A percentile compares a stretch with the other conserved stretches of the same genome.
Conservation (phyloP, 495 filamentous ascomycete species). For the Penicillium diatomitis region DNA sequence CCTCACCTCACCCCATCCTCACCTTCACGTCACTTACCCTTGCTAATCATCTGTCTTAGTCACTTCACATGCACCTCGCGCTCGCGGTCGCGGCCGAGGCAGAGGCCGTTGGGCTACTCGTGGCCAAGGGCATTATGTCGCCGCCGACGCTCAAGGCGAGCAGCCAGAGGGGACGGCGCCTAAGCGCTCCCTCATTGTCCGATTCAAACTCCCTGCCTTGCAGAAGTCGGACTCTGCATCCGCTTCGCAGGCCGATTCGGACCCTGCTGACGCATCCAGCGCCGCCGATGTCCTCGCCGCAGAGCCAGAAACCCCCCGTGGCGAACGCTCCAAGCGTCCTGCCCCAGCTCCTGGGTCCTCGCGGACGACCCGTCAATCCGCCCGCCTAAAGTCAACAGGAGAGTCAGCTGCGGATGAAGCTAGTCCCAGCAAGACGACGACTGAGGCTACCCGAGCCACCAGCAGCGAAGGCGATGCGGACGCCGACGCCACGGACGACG, state of each 20-base stretch:
- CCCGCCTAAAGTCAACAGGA: conserved; percentile 21
- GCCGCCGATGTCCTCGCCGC: conserved; percentile 3
- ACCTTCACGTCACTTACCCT: neutral
- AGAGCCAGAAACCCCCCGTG: conserved; percentile 15
- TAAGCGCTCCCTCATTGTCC: conserved; percentile 14
- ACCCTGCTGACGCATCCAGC: neutral
- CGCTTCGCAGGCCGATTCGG: neutral
- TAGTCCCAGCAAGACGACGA: conserved; percentile 10
- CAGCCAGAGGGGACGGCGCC: neutral
- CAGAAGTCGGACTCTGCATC: neutral
- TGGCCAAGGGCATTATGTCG: conserved; percentile 5
- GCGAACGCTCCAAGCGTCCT: conserved; percentile 12
- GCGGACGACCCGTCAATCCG: conserved; percentile 30
- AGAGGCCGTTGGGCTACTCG: conserved; percentile 16
- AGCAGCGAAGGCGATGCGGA: conserved; percentile 1
- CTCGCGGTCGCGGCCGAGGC: conserved; percentile 8
- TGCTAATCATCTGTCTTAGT: conserved; percentile 1
- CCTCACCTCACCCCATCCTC: neutral
- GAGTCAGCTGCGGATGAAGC: conserved; percentile 10
- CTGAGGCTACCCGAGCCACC: conserved; percentile 3
- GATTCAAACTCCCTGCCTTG: conserved; percentile 9
- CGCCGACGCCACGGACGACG: neutral
- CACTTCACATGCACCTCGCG: neutral
- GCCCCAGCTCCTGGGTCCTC: conserved; percentile 29
- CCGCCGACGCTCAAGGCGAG: neutral